phyloP scores from a whole-genome alignment of 352 stramenopile species.

The Phytophthora crassamura region DNA sequence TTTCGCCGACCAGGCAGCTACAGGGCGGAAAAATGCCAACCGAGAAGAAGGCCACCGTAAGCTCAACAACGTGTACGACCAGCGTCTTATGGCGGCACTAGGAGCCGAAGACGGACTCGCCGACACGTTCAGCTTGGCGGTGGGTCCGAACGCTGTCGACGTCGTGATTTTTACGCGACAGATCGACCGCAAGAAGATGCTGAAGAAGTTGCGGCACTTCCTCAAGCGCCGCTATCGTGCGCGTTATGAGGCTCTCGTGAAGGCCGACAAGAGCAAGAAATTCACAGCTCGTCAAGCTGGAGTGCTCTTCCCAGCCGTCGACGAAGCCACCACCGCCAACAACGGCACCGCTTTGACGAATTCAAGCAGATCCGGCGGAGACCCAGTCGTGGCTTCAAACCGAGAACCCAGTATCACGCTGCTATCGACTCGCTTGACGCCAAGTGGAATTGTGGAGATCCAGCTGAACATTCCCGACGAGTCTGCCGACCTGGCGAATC shows the following conservation, averaged over 20 bases:
- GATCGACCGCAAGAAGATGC: conserved; percentile 29
- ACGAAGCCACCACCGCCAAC: neutral
- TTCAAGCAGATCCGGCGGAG: neutral
- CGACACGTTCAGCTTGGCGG: conserved; percentile 27
- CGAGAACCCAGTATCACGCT: conserved; percentile 4
- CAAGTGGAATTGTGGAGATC: conserved; percentile 15
- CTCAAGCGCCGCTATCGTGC: conserved; percentile 20
- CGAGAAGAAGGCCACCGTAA: conserved; percentile 44
- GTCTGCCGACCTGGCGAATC: conserved; percentile 11
- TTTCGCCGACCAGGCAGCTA: conserved; percentile 46
- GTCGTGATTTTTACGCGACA: conserved; percentile 30
- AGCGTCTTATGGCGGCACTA: conserved; percentile 34
- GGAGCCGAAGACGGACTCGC: conserved; percentile 28
- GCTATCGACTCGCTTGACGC: conserved; percentile 4
- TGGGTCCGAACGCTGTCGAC: conserved; percentile 31
- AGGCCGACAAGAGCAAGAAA: conserved; percentile 19
- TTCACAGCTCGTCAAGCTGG: conserved; percentile 1
- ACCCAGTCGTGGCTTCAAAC: neutral
- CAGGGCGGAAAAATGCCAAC: conserved; percentile 45
- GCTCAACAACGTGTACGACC: conserved; percentile 34
- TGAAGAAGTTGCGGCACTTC: conserved; percentile 14
- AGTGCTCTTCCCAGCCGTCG: neutral
- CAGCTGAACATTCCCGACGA: conserved; percentile 2
- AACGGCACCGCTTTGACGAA: conserved; percentile 10
- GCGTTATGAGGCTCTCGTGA: conserved; percentile 24